Conservation (phyloP, 441 rosid genomes). For the Hypseocharis bilobata region DNA sequence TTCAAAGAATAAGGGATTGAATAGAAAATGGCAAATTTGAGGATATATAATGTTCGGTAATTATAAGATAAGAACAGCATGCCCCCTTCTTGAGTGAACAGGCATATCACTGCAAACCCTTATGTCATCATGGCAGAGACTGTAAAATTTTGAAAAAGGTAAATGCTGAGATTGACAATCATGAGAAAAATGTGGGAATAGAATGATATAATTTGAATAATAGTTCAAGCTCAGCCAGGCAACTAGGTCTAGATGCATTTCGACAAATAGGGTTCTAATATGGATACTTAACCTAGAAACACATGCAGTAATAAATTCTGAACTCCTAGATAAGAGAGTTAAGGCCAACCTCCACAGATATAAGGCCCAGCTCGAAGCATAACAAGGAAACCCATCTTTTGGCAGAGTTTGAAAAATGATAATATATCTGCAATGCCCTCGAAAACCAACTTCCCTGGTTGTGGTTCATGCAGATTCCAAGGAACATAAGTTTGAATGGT, state of each 20-base stretch:
- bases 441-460: constrained; percentile 56
- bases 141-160: too few species aligned
- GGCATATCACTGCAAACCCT: too few species aligned
- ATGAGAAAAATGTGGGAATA: background rate
- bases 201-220: background rate
- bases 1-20: too few species aligned
- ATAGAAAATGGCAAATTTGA: too few species aligned
- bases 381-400: constrained; percentile 65
- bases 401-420: constrained; percentile 74
- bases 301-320: background rate
- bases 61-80: too few species aligned
- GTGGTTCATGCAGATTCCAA: constrained; percentile 96
- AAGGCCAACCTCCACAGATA: constrained; percentile 68
- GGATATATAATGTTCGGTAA: too few species aligned
- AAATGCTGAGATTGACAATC: too few species aligned
- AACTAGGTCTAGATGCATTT: background rate
- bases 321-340: background rate
- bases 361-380: constrained; percentile 95
- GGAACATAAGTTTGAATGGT: constrained; percentile 83
- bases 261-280: background rate
- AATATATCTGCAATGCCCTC: constrained; percentile 68
- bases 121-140: too few species aligned
- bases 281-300: background rate
- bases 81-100: too few species aligned
- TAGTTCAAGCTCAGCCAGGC: too few species aligned